phyloP scores from a whole-genome alignment of 2,329 filamentous ascomycete species.

The Claviceps fusiformis region DNA sequence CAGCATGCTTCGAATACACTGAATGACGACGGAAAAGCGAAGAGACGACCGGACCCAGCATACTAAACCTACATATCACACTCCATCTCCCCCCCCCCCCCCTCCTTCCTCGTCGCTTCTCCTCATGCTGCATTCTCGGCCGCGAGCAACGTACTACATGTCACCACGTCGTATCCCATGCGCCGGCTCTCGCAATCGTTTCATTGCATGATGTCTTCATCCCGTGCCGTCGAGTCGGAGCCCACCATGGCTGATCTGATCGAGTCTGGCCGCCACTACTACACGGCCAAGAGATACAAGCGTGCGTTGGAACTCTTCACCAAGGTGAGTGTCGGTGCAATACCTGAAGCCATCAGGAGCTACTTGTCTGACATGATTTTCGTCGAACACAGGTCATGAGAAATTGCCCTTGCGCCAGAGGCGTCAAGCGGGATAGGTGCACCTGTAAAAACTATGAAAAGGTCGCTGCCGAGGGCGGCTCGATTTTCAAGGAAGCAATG shows the following conservation, averaged over 20 bases:
- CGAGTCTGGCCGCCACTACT: constrained; percentile 19
- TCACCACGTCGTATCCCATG: constrained; percentile 2
- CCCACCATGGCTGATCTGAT: constrained; percentile 10
- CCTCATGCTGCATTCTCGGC: neutral
- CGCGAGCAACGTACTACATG: neutral
- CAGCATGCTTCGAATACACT: neutral
- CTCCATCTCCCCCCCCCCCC: too few species aligned
- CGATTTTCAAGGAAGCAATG: constrained; percentile 29
- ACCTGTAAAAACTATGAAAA: constrained; percentile 17
- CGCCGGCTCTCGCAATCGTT: constrained; percentile 6
- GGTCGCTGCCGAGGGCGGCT: constrained; percentile 18
- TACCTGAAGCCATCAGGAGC: neutral
- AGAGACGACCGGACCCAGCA: neutral
- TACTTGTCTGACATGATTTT: neutral
- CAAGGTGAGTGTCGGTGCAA: constrained; percentile 12
- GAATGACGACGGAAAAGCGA: neutral
- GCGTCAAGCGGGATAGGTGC: constrained; percentile 16
- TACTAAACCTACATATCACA: neutral
- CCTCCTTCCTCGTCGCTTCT: neutral
- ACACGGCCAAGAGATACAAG: constrained; percentile 20
- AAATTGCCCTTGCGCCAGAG: constrained; percentile 20
- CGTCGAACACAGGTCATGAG: constrained; percentile 20
- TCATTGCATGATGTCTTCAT: constrained; percentile 6
- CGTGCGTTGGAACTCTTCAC: constrained; percentile 25
- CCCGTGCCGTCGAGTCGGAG: constrained; percentile 1